Percentiles rank a stretch among this genome's conserved stretches.
Conservation (phyloP, 2,329 filamentous ascomycete genomes). For the Aspergillus hortae region DNA sequence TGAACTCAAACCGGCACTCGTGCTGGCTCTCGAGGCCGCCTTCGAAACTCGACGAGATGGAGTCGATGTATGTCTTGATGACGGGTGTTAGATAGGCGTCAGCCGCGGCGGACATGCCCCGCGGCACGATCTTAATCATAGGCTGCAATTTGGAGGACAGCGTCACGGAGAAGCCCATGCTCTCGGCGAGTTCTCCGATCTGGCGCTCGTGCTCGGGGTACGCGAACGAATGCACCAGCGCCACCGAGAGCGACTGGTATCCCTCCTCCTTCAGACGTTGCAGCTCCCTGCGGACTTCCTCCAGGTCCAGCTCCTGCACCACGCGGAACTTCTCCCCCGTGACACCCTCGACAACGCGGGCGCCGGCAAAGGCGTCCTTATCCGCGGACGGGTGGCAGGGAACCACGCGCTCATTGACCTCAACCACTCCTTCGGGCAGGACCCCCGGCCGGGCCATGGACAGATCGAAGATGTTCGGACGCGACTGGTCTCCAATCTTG, state of each 20-base stretch:
- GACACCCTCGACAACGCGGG: constrained; percentile 57
- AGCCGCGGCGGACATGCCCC: constrained; percentile 72
- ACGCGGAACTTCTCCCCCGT: constrained; percentile 65
- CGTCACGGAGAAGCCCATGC: constrained; percentile 78
- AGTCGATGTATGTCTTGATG: constrained; percentile 68
- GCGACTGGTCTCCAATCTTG: constrained; percentile 83
- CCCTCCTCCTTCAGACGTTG: constrained; percentile 65
- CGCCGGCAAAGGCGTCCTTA: constrained; percentile 69
- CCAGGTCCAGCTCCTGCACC: constrained; percentile 56
- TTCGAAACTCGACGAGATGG: constrained; percentile 63
- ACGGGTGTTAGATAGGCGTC: constrained; percentile 78
- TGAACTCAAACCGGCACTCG: constrained; percentile 81
- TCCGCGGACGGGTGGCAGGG: constrained; percentile 61
- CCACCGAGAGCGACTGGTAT: constrained; percentile 77
- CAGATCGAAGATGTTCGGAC: constrained; percentile 87
- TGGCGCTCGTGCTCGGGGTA: constrained; percentile 79
- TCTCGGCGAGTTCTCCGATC: constrained; percentile 71
- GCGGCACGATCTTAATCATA: constrained; percentile 80
- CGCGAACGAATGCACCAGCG: constrained; percentile 85
- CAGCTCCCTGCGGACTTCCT: constrained; percentile 56
- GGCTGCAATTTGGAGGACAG: constrained; percentile 76
- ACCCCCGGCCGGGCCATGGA: constrained; percentile 83
- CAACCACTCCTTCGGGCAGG: constrained; percentile 76
- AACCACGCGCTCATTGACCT: constrained; percentile 84
- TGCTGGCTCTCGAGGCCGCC: constrained; percentile 73